These are phyloP conservation scores for Tylopilus sp. DNA, from an alignment of 768 basidiomycete genomes.

Conservation along the genomic window DNA sequence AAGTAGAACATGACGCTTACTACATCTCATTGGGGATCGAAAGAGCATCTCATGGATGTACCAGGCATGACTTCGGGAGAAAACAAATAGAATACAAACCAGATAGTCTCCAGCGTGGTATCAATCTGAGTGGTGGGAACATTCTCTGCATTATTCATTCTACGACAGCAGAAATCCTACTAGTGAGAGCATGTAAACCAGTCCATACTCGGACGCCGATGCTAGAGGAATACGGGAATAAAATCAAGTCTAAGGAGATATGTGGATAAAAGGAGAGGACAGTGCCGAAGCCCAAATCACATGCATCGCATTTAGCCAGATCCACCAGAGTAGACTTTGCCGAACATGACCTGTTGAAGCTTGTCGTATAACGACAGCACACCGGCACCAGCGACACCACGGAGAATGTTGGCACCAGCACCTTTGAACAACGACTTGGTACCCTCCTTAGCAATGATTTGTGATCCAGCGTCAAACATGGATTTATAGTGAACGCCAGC, in stretches of 20 bases:
- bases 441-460: constrained; percentile 96
- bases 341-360: constrained; percentile 92
- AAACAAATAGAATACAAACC: too few relatives aligned
- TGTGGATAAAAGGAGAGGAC: constrained; percentile 30
- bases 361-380: constrained; percentile 99
- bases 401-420: constrained; percentile 93
- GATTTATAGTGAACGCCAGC: constrained; percentile 96
- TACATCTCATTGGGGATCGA: not conserved
- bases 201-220: constrained; percentile 21
- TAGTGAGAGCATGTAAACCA: constrained; percentile 23
- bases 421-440: constrained; percentile 97
- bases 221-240: constrained; percentile 27
- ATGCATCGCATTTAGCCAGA: constrained; percentile 24
- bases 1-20: not conserved
- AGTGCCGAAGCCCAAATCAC: constrained; percentile 28
- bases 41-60: constrained; percentile 14
- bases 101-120: too few relatives aligned
- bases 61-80: not conserved
- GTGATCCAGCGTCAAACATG: constrained; percentile 95
- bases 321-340: constrained; percentile 99
- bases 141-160: constrained; percentile 17
- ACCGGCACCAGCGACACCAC: constrained; percentile 99
- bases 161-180: constrained; percentile 13
- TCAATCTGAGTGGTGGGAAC: not conserved
- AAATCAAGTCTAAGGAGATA: constrained; percentile 34